A percentile compares a stretch with the other conserved stretches of the same genome.
These are phyloP conservation scores for Boletus smithii DNA, from an alignment of 1,284 basidiomycete genomes.

Conservation along the genomic window DNA sequence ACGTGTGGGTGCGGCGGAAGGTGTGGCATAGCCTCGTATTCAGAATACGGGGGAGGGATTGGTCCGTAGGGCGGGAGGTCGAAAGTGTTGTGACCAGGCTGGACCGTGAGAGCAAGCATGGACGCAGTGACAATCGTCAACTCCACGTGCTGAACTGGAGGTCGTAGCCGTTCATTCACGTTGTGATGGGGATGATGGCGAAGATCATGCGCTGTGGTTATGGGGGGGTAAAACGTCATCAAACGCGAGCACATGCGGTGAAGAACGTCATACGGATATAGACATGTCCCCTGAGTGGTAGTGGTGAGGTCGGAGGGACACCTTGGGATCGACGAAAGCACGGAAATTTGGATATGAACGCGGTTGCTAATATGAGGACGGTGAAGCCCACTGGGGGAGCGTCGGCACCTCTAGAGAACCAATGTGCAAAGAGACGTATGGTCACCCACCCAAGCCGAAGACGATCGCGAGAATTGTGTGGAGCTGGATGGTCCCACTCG, in stretches of 20 bases:
- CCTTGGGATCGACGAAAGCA: neutral
- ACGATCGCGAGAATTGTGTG: conserved; percentile 15
- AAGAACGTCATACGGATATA: conserved; percentile 1
- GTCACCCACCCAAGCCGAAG: conserved; percentile 17
- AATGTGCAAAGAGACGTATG: neutral
- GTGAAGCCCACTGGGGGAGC: conserved; percentile 15
- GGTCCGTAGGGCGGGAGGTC: conserved; percentile 19
- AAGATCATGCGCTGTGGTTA: neutral
- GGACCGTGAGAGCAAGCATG: neutral
- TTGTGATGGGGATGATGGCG: neutral
- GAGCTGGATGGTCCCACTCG: conserved; percentile 5
- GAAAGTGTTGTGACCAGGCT: neutral
- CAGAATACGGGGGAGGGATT: conserved; percentile 14
- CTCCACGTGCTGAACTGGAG: conserved; percentile 10
- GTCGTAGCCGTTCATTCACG: neutral
- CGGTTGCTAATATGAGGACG: conserved; percentile 7
- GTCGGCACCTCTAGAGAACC: neutral
- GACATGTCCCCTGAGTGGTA: neutral
- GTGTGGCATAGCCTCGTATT: neutral
- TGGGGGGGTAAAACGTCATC: neutral
- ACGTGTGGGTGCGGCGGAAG: neutral
- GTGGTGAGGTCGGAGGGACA: neutral
- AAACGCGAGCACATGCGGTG: no score
- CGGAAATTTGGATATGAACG: conserved; percentile 6
- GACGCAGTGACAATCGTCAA: neutral